These are phyloP conservation scores for Mycotypha africana DNA, from an alignment of 371 early-diverging fungal species.

Conservation along the genomic window DNA sequence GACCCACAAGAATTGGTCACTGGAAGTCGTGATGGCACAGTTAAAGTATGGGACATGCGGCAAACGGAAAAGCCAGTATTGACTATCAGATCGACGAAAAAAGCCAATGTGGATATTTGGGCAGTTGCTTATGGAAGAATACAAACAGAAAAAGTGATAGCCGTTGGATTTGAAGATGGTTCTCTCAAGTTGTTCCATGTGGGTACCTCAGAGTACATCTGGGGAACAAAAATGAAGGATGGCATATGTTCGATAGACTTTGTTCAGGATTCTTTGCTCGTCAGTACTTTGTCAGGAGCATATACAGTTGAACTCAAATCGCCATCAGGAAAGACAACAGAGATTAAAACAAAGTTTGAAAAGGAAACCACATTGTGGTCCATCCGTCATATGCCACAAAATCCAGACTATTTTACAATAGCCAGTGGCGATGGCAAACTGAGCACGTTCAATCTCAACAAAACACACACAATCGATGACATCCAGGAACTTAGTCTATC, in stretches of 20 bases:
- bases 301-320: conserved; percentile 8
- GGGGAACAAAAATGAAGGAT: conserved; percentile 70
- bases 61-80: conserved; percentile 64
- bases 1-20: conserved; percentile 65
- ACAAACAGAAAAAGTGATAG: conserved; percentile 27
- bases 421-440: conserved; percentile 64
- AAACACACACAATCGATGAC: background rate
- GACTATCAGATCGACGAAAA: conserved; percentile 47
- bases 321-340: conserved; percentile 8
- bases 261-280: background rate
- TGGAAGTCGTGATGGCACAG: conserved; percentile 68
- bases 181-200: conserved; percentile 73
- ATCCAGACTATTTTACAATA: conserved; percentile 57
- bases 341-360: conserved; percentile 2
- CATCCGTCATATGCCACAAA: conserved; percentile 65
- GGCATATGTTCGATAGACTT: conserved; percentile 51
- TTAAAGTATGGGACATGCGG: conserved; percentile 80
- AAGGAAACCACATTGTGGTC: conserved; percentile 63
- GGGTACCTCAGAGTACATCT: conserved; percentile 49
- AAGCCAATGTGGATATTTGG: conserved; percentile 72
- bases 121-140: conserved; percentile 63
- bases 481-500: conserved; percentile 15
- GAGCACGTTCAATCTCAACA: conserved; percentile 31
- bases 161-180: conserved; percentile 80
- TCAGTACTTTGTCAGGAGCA: conserved; percentile 15